These are phyloP conservation scores for Ogataea pini DNA, from an alignment of 805 yeast species.

Conservation along the genomic window DNA sequence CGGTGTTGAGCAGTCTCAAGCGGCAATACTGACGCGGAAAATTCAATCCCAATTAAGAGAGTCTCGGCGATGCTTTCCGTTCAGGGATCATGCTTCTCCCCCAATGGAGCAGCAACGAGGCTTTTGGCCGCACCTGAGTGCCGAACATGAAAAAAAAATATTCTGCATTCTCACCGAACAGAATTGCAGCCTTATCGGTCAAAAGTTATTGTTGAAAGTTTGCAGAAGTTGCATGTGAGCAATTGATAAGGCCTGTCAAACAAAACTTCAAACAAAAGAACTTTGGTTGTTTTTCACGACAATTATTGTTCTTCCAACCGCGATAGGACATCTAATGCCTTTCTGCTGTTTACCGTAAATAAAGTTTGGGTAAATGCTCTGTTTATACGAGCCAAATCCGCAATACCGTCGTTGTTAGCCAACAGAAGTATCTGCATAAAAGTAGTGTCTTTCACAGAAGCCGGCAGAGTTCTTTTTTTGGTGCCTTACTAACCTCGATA, in stretches of 20 bases:
- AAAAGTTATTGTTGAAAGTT: background rate
- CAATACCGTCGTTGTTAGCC: too few relatives aligned
- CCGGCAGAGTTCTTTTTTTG: background rate
- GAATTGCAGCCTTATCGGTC: background rate
- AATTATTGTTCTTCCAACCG: too few relatives aligned
- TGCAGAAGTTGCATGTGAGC: background rate
- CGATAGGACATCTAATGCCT: background rate
- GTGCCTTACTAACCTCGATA: conserved; percentile 2
- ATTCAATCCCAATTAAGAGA: background rate
- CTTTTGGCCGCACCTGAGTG: background rate
- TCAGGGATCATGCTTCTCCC: background rate
- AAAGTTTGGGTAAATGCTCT: too few relatives aligned
- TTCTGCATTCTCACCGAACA: background rate
- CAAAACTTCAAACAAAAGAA: background rate
- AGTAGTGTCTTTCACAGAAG: background rate
- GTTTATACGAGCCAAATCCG: too few relatives aligned
- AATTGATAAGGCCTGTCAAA: conserved; percentile 3
- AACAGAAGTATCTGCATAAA: background rate
- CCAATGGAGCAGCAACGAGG: background rate
- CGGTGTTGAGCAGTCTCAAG: too few relatives aligned
- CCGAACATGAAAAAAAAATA: too few relatives aligned
- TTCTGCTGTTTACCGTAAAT: background rate
- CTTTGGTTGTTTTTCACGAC: too few relatives aligned
- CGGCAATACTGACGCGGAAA: background rate
- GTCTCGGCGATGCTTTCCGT: background rate